These are phyloP conservation scores for Sarocladiaceae sp. DNA, from an alignment of 2,329 filamentous ascomycete genomes.

Conservation along the genomic window DNA sequence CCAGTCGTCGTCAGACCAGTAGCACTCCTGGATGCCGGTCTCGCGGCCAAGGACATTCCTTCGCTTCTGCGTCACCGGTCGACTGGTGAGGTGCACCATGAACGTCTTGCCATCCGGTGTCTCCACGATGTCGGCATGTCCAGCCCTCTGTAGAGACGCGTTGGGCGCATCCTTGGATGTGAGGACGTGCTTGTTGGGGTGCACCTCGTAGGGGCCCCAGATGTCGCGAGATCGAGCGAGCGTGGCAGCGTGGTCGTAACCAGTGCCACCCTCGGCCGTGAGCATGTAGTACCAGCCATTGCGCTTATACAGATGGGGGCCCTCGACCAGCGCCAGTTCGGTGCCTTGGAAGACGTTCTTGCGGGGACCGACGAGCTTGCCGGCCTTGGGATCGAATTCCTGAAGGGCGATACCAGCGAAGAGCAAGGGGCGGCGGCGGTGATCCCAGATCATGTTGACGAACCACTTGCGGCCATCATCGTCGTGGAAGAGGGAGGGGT, in stretches of 20 bases:
- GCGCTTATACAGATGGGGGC: conserved; percentile 52
- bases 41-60: conserved; percentile 50
- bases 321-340: conserved; percentile 48
- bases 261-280: conserved; percentile 55
- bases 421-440: conserved; percentile 37
- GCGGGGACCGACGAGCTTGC: conserved; percentile 46
- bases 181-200: conserved; percentile 52
- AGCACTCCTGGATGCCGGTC: conserved; percentile 52
- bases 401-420: conserved; percentile 55
- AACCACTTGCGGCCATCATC: conserved; percentile 50
- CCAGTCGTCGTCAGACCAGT: conserved; percentile 55
- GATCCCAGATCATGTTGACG: conserved; percentile 51
- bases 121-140: conserved; percentile 49
- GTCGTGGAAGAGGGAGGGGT: conserved; percentile 55
- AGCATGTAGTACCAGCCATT: conserved; percentile 55
- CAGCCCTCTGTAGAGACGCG: conserved; percentile 44
- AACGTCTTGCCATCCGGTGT: conserved; percentile 46
- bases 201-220: conserved; percentile 57
- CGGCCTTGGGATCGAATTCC: conserved; percentile 44
- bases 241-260: conserved; percentile 54
- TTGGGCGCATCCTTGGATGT: conserved; percentile 44
- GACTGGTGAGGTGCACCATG: conserved; percentile 46
- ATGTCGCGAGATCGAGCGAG: conserved; percentile 45
- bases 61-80: conserved; percentile 43
- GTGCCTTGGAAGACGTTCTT: conserved; percentile 52